A percentile compares a stretch with the other conserved stretches of the same genome.
Conservation (phyloP, 441 rosid genomes). For the Raphanus hybrid region DNA sequence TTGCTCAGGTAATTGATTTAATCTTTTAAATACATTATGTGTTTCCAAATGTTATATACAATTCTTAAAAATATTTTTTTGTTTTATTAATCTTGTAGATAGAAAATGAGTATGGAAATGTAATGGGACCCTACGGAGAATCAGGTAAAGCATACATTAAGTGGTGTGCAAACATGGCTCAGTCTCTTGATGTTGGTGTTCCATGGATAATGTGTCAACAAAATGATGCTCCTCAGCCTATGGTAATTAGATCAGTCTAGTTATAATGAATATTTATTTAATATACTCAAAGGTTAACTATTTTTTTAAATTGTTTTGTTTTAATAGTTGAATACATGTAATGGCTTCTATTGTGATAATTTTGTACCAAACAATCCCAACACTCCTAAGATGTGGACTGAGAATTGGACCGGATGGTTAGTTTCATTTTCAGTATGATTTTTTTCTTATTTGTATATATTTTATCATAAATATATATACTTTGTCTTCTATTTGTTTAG, state of each 20-base stretch:
- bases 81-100: background rate
- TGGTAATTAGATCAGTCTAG: constrained; percentile 43
- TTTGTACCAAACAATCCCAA: constrained; percentile 49
- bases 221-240: constrained; percentile 49
- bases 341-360: constrained; percentile 64
- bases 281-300: background rate
- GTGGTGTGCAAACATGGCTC: constrained; percentile 74
- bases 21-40: no score
- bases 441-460: background rate
- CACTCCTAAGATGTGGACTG: constrained; percentile 48
- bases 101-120: constrained; percentile 57
- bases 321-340: constrained; percentile 62
- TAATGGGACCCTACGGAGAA: constrained; percentile 27
- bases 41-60: background rate
- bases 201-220: constrained; percentile 83
- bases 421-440: background rate
- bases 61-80: background rate
- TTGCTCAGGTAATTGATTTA: background rate
- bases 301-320: background rate
- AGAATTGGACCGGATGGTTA: constrained; percentile 46
- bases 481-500: constrained; percentile 27
- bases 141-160: constrained; percentile 54
- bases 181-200: constrained; percentile 52
- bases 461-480: background rate
- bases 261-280: background rate